Conservation (phyloP, 352 stramenopile species). For the Halophytophthora batemanensis region DNA sequence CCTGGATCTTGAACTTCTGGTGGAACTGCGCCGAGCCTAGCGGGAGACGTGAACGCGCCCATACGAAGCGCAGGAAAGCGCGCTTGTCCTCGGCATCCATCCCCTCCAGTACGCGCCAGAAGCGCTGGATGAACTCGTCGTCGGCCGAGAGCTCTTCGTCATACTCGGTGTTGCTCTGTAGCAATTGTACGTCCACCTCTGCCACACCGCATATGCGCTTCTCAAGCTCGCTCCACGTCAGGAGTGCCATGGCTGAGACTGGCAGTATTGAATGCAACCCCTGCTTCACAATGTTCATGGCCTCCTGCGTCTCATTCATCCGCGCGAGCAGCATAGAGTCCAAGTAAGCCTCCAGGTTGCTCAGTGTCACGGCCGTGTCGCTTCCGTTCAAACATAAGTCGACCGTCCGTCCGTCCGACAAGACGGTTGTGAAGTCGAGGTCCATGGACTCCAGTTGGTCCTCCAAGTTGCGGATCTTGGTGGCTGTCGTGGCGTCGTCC, state of each 20-base stretch:
- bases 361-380: conserved; percentile 35
- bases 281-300: conserved; percentile 71
- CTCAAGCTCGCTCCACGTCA: conserved; percentile 72
- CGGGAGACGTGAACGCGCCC: conserved; percentile 70
- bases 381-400: conserved; percentile 39
- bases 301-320: conserved; percentile 37
- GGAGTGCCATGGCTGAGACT: conserved; percentile 46
- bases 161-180: conserved; percentile 81
- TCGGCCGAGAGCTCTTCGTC: conserved; percentile 64
- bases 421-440: conserved; percentile 66
- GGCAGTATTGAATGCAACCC: conserved; percentile 77
- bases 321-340: conserved; percentile 35
- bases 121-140: conserved; percentile 72
- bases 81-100: conserved; percentile 66
- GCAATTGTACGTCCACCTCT: conserved; percentile 67
- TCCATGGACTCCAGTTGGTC: conserved; percentile 67
- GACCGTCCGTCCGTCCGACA: conserved; percentile 57
- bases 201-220: conserved; percentile 67
- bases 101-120: conserved; percentile 69
- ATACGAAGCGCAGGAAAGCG: conserved; percentile 81
- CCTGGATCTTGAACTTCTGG: conserved; percentile 88
- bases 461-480: conserved; percentile 13
- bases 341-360: conserved; percentile 56
- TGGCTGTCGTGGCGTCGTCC: neutral
- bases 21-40: conserved; percentile 60